Conservation (phyloP, 352 stramenopile genomes). For the Pythium grandisporangium region DNA sequence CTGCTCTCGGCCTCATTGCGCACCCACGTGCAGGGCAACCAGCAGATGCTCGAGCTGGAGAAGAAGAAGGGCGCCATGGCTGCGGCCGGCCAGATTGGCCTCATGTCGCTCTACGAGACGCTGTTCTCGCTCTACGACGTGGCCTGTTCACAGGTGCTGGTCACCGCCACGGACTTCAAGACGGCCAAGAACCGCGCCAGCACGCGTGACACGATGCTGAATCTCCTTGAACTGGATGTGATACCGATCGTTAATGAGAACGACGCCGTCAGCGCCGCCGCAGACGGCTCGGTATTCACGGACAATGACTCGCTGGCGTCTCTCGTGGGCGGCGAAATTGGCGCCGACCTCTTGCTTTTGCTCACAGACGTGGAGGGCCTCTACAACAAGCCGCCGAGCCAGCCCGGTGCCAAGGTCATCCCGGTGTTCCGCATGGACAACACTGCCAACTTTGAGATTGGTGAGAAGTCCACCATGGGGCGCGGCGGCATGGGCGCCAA, state of each 20-base stretch:
- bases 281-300: slow-evolving; percentile 85
- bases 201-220: slow-evolving; percentile 85
- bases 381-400: slow-evolving; percentile 84
- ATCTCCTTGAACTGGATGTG: slow-evolving; percentile 92
- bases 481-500: slow-evolving; percentile 95
- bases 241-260: slow-evolving; percentile 99
- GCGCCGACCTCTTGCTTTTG: slow-evolving; percentile 92
- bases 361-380: slow-evolving; percentile 97
- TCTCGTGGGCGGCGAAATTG: slow-evolving; percentile 84
- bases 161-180: slow-evolving; percentile 78
- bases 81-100: slow-evolving; percentile 93
- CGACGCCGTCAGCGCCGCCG: slow-evolving; percentile 89
- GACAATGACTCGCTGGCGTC: slow-evolving; percentile 95
- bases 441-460: slow-evolving; percentile 58
- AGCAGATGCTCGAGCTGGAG: slow-evolving; percentile 86
- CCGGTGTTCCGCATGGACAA: slow-evolving; percentile 56
- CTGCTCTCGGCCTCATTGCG: slow-evolving; percentile 80
- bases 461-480: slow-evolving; percentile 73
- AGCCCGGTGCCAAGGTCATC: slow-evolving; percentile 75
- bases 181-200: slow-evolving; percentile 77
- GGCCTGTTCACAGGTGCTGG: slow-evolving; percentile 88
- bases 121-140: slow-evolving; percentile 95
- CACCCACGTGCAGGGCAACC: slow-evolving; percentile 82
- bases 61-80: slow-evolving; percentile 83
- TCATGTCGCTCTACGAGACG: slow-evolving; percentile 97